phyloP scores from a whole-genome alignment of 1,284 basidiomycete species.

The Agroathelia rolfsii region DNA sequence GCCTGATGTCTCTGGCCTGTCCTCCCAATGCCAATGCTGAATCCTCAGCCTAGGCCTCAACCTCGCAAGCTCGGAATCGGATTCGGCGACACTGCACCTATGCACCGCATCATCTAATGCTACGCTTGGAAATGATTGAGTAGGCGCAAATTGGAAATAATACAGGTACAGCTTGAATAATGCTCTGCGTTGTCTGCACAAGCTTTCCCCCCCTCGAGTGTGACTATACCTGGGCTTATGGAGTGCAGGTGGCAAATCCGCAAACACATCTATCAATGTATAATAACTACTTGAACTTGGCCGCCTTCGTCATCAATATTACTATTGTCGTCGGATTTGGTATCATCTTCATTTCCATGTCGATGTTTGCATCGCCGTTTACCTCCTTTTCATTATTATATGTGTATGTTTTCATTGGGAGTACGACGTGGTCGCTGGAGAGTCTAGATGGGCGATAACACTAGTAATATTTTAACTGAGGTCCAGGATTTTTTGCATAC shows the following conservation, averaged over 20 bases:
- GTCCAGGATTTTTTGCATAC: too few relatives aligned
- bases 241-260: constrained; percentile 74
- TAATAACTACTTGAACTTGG: constrained; percentile 22
- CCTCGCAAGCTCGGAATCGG: too few relatives aligned
- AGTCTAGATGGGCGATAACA: too few relatives aligned
- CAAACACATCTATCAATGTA: constrained; percentile 75
- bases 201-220: too few relatives aligned
- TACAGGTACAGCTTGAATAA: too few relatives aligned
- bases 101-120: too few relatives aligned
- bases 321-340: constrained; percentile 16
- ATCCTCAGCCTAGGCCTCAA: too few relatives aligned
- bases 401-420: constrained; percentile 18
- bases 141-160: too few relatives aligned
- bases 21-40: too few relatives aligned
- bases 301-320: constrained; percentile 20
- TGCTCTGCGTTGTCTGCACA: background rate
- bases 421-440: constrained; percentile 16
- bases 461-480: constrained; percentile 35
- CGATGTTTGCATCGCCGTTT: constrained; percentile 16
- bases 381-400: constrained; percentile 21
- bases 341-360: constrained; percentile 19
- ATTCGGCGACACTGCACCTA: too few relatives aligned
- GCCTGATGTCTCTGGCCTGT: too few relatives aligned
- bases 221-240: constrained; percentile 76
- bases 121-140: too few relatives aligned